phyloP scores from a whole-genome alignment of 306 rosid species.

The Aeschynomene evenia region DNA sequence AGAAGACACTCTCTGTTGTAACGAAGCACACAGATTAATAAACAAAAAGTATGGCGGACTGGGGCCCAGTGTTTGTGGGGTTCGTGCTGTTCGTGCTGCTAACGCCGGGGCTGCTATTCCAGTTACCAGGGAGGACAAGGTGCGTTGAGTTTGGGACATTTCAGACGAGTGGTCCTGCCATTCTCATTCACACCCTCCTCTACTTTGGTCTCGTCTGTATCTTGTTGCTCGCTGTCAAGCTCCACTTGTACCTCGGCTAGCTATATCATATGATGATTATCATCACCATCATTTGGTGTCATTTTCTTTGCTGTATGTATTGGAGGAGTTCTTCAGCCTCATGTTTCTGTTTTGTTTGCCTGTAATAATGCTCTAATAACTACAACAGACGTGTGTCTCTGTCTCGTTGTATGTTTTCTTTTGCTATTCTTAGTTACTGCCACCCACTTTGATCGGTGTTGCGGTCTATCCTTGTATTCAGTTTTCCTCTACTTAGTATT shows the following conservation, averaged over 20 bases:
- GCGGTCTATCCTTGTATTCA: background rate
- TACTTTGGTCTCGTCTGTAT: conserved; percentile 69
- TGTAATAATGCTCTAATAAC: background rate
- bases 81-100: conserved; percentile 69
- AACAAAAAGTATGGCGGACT: conserved; percentile 65
- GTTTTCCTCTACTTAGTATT: background rate
- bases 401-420: background rate
- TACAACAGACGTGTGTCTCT: no score
- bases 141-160: conserved; percentile 79
- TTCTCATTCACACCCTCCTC: conserved; percentile 71
- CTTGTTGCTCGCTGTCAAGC: conserved; percentile 60
- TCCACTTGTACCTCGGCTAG: conserved; percentile 68
- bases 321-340: no score
- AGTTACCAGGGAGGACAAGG: conserved; percentile 66
- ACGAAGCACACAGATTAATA: no score
- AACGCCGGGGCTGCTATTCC: conserved; percentile 75
- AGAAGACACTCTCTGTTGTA: no score
- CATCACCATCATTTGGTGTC: background rate
- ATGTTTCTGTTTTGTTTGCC: background rate
- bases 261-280: no score
- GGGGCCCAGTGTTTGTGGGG: conserved; percentile 85
- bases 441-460: background rate
- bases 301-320: background rate
- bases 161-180: conserved; percentile 77
- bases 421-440: background rate